Evolutionary conservation across 371 early-diverging fungal species (phyloP), one percentile per base, ranked within the genome.

Genomic region (Umbelopsis sp.): DNA sequence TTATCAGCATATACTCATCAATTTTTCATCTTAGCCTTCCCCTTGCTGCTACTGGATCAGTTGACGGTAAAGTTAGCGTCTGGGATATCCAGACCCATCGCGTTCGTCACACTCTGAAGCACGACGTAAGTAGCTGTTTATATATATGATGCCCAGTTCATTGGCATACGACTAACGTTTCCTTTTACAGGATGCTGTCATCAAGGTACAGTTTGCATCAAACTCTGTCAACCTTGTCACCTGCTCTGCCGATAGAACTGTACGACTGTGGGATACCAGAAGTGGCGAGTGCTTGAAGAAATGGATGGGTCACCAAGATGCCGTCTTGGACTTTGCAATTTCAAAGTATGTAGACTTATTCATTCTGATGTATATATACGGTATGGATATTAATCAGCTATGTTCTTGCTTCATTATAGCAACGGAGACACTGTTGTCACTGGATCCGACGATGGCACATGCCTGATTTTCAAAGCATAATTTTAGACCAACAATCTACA

Each of bases 251-350:
- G 97, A 96, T 71, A 78, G 86, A 41, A 88, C 91, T 0, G 87
- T 94, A 5, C 87, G 89, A 53, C 72, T 93, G 63, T 97, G 97
- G 97, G 97, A 97, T 82, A 83, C 87, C 48, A 80, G 95, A 69
- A 92, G 93, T 12, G 94, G 94, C 0, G 74, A 85, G 63, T 88
- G 86, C 63, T 72, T 89, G 66, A 87, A 89, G 69, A 78, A 76
- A 8, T 96, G 89, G 87, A 71, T 81, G 53, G 99, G 99, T 44
- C 98, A 98, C 73, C 91, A 92, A 74, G 94, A 94, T 69, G 80
- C 92, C 12, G 88, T 99, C 46, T 80, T 98, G 72, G 91, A 89
- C 73, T 89, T 98, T 76, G 93, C 90, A 5, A 74, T 93, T 45
- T 80, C 92, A 37, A 71, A 75, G 77, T 87, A 80, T 70, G 74